Evolutionary conservation across 352 stramenopile species (phyloP).

Genomic region (Pythium graminicola): DNA sequence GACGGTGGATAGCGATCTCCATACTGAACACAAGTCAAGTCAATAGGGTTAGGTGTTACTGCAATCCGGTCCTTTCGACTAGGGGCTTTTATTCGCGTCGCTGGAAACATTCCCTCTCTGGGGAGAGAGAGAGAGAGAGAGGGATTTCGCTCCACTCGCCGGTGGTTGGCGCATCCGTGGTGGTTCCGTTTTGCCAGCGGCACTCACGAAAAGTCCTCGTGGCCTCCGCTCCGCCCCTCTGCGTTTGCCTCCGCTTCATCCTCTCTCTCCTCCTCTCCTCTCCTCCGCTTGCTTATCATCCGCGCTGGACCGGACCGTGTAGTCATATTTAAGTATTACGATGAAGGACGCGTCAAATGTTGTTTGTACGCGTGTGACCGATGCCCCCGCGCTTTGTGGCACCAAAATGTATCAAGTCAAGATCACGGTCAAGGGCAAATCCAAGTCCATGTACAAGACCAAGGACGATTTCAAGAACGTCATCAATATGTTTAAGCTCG

Average conservation of each 20-base stretch:
- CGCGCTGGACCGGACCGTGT: slow-evolving; percentile 3
- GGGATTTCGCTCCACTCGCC: slow-evolving; percentile 5
- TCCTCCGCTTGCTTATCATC: background rate
- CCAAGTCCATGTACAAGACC: slow-evolving; percentile 73
- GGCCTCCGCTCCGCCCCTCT: background rate
- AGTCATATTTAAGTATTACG: slow-evolving; percentile 23
- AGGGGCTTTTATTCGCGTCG: slow-evolving; percentile 16
- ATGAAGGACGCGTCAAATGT: slow-evolving; percentile 46
- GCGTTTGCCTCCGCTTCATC: background rate
- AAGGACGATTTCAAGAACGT: slow-evolving; percentile 81
- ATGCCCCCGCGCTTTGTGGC: slow-evolving; percentile 56
- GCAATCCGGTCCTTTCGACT: background rate
- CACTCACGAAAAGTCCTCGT: slow-evolving; percentile 25
- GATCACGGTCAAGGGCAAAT: slow-evolving; percentile 67
- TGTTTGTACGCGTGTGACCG: slow-evolving; percentile 48
- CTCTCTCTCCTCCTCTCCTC: background rate
- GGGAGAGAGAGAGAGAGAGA: slow-evolving; percentile 8
- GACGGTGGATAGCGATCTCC: slow-evolving; percentile 5
- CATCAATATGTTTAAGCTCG: slow-evolving; percentile 76
- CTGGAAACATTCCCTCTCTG: slow-evolving; percentile 3
- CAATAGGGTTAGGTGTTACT: slow-evolving; percentile 16
- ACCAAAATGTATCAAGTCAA: slow-evolving; percentile 83
- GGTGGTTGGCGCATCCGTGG: slow-evolving; percentile 16
- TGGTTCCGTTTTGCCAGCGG: slow-evolving; percentile 22
- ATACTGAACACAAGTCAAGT: slow-evolving; percentile 17